Percentiles rank a stretch among this genome's conserved stretches.
Conservation (phyloP, 805 yeast genomes). For the Ogataea methanolica region DNA sequence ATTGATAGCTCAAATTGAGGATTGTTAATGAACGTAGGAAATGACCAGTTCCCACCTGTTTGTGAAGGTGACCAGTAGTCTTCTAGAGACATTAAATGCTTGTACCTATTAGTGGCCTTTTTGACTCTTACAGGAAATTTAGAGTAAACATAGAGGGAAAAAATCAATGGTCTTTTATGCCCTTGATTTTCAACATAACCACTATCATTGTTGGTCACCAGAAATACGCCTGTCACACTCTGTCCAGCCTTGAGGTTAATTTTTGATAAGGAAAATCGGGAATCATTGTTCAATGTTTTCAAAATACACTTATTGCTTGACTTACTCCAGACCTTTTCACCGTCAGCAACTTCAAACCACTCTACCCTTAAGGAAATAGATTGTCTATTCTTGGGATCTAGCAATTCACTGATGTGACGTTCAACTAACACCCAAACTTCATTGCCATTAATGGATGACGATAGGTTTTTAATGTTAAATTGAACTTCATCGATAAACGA, state of each 20-base stretch:
- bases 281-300: conserved; percentile 23
- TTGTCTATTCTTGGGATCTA: conserved; percentile 5
- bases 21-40: conserved; percentile 42
- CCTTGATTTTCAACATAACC: background rate
- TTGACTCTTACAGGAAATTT: conserved; percentile 1
- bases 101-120: conserved; percentile 8
- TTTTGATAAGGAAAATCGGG: conserved; percentile 28
- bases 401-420: conserved; percentile 33
- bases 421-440: conserved; percentile 48
- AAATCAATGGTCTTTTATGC: conserved; percentile 1
- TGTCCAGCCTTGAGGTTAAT: conserved; percentile 16
- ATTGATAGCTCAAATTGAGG: conserved; percentile 47
- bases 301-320: conserved; percentile 2
- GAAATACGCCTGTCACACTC: conserved; percentile 17
- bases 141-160: conserved; percentile 10
- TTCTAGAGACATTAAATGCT: conserved; percentile 18
- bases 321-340: conserved; percentile 27
- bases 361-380: conserved; percentile 7
- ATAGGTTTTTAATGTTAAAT: conserved; percentile 33
- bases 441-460: conserved; percentile 14
- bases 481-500: conserved; percentile 27
- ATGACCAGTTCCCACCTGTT: conserved; percentile 54
- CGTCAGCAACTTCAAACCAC: conserved; percentile 26
- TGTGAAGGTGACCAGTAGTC: conserved; percentile 43
- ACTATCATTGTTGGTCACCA: conserved; percentile 4